phyloP scores from a whole-genome alignment of 441 rosid genomes.

The Corymbia citriodora region DNA sequence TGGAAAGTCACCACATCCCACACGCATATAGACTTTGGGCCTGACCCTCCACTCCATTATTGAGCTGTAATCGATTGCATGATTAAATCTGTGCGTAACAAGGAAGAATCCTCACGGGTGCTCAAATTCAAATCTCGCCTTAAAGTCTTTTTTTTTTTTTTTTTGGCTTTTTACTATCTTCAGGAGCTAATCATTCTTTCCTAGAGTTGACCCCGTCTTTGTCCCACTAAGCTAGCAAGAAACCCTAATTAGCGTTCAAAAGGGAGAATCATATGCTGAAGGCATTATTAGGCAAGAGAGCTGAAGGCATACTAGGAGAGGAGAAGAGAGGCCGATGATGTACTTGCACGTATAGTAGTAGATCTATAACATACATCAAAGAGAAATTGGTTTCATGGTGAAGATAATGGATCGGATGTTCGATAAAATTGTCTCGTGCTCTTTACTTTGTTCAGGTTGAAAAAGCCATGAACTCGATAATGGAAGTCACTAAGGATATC shows the following conservation, averaged over 20 bases:
- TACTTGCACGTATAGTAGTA: too few species aligned
- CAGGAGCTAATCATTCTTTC: not conserved
- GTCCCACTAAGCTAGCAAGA: not conserved
- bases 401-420: not conserved
- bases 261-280: not conserved
- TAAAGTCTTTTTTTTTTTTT: not conserved
- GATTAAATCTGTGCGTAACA: not conserved
- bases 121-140: not conserved
- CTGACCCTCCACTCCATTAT: not conserved
- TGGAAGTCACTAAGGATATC: not conserved
- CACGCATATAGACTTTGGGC: not conserved
- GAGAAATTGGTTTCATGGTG: not conserved
- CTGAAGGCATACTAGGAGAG: too few species aligned
- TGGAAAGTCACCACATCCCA: not conserved
- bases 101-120: not conserved
- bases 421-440: fast-evolving
- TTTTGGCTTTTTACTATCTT: not conserved
- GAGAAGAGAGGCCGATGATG: too few species aligned
- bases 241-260: not conserved
- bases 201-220: not conserved
- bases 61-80: not conserved
- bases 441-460: not conserved
- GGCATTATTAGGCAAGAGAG: not conserved
- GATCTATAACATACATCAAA: not conserved
- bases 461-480: not conserved